Base-by-base conservation (phyloP, 139 green algal genomes). In the Medakamo hakoo region DNA sequence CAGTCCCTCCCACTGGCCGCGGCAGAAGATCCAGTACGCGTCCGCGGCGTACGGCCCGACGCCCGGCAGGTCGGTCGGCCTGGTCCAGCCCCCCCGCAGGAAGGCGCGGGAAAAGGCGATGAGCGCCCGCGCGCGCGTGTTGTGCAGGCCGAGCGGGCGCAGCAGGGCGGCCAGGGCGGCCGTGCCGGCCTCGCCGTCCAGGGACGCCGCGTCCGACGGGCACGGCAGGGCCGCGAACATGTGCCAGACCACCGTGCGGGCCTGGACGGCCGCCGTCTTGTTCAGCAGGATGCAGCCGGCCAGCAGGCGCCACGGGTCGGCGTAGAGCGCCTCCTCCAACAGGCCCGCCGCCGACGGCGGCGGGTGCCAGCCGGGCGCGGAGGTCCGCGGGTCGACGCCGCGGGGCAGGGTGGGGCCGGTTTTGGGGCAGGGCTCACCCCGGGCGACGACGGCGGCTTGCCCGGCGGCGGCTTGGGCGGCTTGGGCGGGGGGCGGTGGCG, bases 11-110 rank as follows among this genome's bases (percentile, higher is more conserved):
- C 85, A 94, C 26, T 63, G 61, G 3, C 82, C 87, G 2, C 79
- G 63, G 65, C 86, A 94, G 63, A 96, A 96, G 19, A 96, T 95
- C 58, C 67, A 76, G 74, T 96, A 94, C 0, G 90, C 89, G 52
- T 96, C 89, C 14, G 84, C 77, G 0, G 75, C 91, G 49, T 97
- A 97, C 63, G 85, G 69, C 2, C 88, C 88, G 18, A 94, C 77
- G 30, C 78, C 82, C 48, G 83, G 83, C 55, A 97, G 82, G 78
- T 95, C 68, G 2, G 59, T 76, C 22, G 87, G 81, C 59, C 85
- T 68, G 4, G 23, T 60, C 90, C 90, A 97, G 23, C 20, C 27
- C 3, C n/a, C 30, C 26, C 76, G 27, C 21, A 92, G 20, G 65
- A 86, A 97, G 29, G 94, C 87, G 4, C 71, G 25, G 3, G 80